Evolutionary conservation across 148 eudicot species (phyloP).

Genomic region (Fallopia convolvulus): DNA sequence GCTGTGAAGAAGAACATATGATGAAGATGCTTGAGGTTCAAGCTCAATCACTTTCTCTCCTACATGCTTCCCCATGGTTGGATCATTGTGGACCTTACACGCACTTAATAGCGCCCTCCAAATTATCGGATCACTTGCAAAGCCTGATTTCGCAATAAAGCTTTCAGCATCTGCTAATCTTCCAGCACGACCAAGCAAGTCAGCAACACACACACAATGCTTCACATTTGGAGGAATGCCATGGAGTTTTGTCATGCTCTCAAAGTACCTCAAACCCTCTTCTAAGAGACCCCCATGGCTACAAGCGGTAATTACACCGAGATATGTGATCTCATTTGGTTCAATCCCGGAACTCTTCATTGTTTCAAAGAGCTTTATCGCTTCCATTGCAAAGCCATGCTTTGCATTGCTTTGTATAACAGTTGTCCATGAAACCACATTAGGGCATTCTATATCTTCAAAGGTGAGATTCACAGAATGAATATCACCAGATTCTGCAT

Average conservation of each 20-base stretch:
- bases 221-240: slow-evolving; percentile 21
- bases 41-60: slow-evolving; percentile 41
- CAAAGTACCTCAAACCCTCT: slow-evolving; percentile 23
- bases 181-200: slow-evolving; percentile 33
- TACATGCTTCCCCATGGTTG: slow-evolving; percentile 26
- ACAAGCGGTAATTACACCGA: slow-evolving; percentile 34
- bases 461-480: slow-evolving; percentile 40
- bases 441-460: slow-evolving; percentile 39
- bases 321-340: slow-evolving; percentile 26
- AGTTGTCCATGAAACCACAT: slow-evolving; percentile 54
- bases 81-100: slow-evolving; percentile 23
- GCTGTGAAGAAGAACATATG: slow-evolving; percentile 24
- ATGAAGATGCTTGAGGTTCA: slow-evolving; percentile 13
- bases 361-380: slow-evolving; percentile 20
- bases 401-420: slow-evolving; percentile 40
- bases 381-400: slow-evolving; percentile 19
- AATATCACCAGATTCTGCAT: slow-evolving; percentile 53
- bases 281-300: slow-evolving; percentile 39
- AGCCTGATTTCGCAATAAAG: slow-evolving; percentile 18
- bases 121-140: slow-evolving; percentile 47
- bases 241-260: slow-evolving; percentile 21
- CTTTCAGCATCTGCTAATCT: slow-evolving; percentile 27
- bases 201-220: slow-evolving; percentile 33
- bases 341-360: slow-evolving; percentile 16
- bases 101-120: slow-evolving; percentile 31